These are phyloP conservation scores for Handroanthus guayacan DNA, from an alignment of 257 asterid species.

Conservation along the genomic window DNA sequence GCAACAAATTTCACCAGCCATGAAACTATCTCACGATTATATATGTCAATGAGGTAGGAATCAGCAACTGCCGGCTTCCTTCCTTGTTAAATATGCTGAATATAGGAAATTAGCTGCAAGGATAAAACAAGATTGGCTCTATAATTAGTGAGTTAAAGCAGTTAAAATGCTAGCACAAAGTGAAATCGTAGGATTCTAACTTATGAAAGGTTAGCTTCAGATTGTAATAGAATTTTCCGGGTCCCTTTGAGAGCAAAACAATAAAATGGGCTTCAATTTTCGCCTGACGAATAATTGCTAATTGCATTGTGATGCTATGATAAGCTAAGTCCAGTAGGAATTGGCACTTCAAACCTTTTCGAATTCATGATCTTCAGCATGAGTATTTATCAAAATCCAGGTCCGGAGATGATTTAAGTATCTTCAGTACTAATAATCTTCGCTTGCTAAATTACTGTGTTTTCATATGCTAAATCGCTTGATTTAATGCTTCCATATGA, in stretches of 20 bases:
- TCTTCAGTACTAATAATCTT: neutral
- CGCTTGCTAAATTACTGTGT: slow-evolving; percentile 6
- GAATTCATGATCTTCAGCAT: neutral
- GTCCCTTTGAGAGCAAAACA: neutral
- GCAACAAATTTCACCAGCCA: slow-evolving; percentile 43
- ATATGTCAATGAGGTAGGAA: neutral
- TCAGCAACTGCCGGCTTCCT: slow-evolving; percentile 3
- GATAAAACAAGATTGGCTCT: neutral
- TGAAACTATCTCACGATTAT: neutral
- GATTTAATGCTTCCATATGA: too few relatives aligned
- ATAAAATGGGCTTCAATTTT: neutral
- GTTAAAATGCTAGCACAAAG: neutral
- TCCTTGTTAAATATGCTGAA: neutral
- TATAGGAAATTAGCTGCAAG: slow-evolving; percentile 24
- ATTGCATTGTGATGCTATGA: neutral
- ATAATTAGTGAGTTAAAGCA: neutral
- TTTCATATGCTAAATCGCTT: neutral
- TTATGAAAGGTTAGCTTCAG: neutral
- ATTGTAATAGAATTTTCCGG: neutral
- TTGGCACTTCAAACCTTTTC: neutral
- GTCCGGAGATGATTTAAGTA: neutral
- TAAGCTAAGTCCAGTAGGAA: neutral
- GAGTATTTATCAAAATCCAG: neutral
- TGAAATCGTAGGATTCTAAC: neutral
- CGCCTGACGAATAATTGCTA: neutral